These are phyloP conservation scores for Brassica incana DNA, from an alignment of 345 rosid genomes.

Conservation along the genomic window DNA sequence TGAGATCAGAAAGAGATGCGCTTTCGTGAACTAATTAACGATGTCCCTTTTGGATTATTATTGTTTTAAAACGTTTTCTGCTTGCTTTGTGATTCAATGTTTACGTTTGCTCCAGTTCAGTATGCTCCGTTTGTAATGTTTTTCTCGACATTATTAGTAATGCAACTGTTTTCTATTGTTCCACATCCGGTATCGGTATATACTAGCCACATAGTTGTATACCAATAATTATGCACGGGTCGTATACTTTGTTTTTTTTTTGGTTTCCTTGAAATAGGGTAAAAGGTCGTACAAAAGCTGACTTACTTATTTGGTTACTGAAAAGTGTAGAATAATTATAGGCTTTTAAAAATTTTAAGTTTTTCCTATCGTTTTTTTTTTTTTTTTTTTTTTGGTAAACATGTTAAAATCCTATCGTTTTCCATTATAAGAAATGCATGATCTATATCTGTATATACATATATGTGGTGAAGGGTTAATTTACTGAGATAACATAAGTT, in stretches of 20 bases:
- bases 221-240: not conserved
- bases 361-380: too few species aligned
- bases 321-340: not conserved
- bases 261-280: not conserved
- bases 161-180: not conserved
- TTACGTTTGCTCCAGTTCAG: not conserved
- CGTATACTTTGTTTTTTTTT: not conserved
- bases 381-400: too few species aligned
- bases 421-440: not conserved
- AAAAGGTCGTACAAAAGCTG: not conserved
- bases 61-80: not conserved
- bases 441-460: not conserved
- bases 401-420: too few species aligned
- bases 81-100: not conserved
- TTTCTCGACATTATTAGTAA: not conserved
- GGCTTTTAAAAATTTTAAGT: not conserved
- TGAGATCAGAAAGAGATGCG: conserved; percentile 58
- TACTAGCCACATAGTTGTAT: not conserved
- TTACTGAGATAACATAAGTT: not conserved
- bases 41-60: not conserved
- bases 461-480: not conserved
- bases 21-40: conserved; percentile 27
- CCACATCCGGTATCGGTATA: not conserved
- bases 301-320: not conserved
- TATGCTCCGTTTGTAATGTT: not conserved